Evolutionary conservation across 2,329 filamentous ascomycete species (phyloP).

Genomic region (Arthroderma sp.): DNA sequence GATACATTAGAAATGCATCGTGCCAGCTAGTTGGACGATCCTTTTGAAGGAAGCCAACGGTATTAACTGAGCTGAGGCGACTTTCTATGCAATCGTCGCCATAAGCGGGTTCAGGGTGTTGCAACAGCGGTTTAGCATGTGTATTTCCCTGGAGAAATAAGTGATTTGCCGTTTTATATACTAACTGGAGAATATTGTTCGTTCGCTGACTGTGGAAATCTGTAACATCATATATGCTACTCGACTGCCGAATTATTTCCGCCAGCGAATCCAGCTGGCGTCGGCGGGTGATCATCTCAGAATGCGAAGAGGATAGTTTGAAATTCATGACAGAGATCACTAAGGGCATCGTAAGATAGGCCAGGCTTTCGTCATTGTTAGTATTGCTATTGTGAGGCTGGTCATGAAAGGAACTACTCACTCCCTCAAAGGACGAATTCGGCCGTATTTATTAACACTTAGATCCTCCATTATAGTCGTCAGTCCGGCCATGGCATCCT

Average conservation of each 20-base stretch:
- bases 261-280: slow-evolving; percentile 34
- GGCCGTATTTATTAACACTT: slow-evolving; percentile 31
- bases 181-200: slow-evolving; percentile 6
- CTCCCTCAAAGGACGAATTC: slow-evolving; percentile 38
- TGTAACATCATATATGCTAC: slow-evolving; percentile 35
- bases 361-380: slow-evolving; percentile 10
- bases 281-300: slow-evolving; percentile 29
- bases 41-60: neutral
- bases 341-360: slow-evolving; percentile 26
- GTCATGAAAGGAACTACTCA: slow-evolving; percentile 16
- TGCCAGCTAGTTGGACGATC: slow-evolving; percentile 5
- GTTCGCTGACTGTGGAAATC: slow-evolving; percentile 26
- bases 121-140: neutral
- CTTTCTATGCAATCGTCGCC: neutral
- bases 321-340: slow-evolving; percentile 28
- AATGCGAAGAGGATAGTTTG: slow-evolving; percentile 24
- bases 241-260: slow-evolving; percentile 35
- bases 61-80: neutral
- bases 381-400: too few relatives aligned
- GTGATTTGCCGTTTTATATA: slow-evolving; percentile 2
- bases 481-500: slow-evolving; percentile 32
- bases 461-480: slow-evolving; percentile 37
- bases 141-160: neutral
- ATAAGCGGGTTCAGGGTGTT: neutral
- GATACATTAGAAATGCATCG: slow-evolving; percentile 7